These are phyloP conservation scores for Pseudogymnoascus sp. DNA, from an alignment of 2,329 filamentous ascomycete species.

Conservation along the genomic window DNA sequence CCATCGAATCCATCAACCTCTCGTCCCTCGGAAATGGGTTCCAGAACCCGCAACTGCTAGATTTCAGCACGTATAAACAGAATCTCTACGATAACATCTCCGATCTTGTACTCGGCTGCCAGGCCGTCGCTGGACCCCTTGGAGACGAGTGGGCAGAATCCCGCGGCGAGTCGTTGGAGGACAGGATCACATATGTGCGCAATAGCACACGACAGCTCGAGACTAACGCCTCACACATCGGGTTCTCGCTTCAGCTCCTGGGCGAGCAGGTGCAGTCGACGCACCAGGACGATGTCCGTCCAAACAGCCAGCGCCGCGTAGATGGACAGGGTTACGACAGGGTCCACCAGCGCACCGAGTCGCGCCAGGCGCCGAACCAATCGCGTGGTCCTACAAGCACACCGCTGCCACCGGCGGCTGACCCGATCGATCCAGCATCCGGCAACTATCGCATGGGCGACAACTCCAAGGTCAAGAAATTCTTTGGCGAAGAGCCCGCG, in stretches of 20 bases:
- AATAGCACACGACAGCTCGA: slow-evolving; percentile 73
- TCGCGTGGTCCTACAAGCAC: slow-evolving; percentile 30
- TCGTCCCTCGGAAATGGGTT: slow-evolving; percentile 68
- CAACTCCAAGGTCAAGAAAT: slow-evolving; percentile 56
- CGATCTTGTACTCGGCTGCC: slow-evolving; percentile 78
- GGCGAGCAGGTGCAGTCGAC: slow-evolving; percentile 67
- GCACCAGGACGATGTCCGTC: slow-evolving; percentile 36
- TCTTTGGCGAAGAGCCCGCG: slow-evolving; percentile 56
- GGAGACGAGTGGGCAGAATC: slow-evolving; percentile 93
- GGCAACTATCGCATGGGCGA: slow-evolving; percentile 51
- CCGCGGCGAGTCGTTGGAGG: slow-evolving; percentile 82
- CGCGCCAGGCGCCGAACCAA: slow-evolving; percentile 29
- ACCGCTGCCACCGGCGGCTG: slow-evolving; percentile 13
- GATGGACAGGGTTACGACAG: slow-evolving; percentile 49
- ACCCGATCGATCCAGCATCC: slow-evolving; percentile 31
- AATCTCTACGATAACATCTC: slow-evolving; percentile 88
- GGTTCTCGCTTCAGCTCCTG: slow-evolving; percentile 78
- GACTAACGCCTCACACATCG: slow-evolving; percentile 76
- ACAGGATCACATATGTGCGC: slow-evolving; percentile 72
- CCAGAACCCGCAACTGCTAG: slow-evolving; percentile 75
- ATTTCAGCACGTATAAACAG: slow-evolving; percentile 88
- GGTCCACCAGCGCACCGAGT: slow-evolving; percentile 49
- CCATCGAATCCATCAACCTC: slow-evolving; percentile 87
- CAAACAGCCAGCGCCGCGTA: slow-evolving; percentile 47
- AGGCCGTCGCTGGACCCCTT: slow-evolving; percentile 82